Base-by-base conservation (phyloP, 257 asterid species). In the Solanum etuberosum region DNA sequence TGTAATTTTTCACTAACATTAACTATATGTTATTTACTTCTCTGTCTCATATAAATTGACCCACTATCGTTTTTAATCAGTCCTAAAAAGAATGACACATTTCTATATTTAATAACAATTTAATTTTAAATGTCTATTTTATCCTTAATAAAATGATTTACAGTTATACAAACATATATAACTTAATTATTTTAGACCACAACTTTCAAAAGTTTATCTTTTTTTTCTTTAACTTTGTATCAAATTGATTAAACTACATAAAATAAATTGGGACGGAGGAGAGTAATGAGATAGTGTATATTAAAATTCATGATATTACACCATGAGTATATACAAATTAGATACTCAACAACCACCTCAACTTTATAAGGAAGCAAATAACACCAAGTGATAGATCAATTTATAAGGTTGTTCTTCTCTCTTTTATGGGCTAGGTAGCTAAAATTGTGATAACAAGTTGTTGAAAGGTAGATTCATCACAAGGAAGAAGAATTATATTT, bases 401-500 rank as follows among this genome's bases (percentile, higher is more conserved):
- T 21, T 54, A 54, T 20, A 76, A n/a, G 23, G 1, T 76, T 23
- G 35, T 40, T 76, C 21, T 76, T 76, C 23, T n/a, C 34, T 38
- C 14, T 29, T 59, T 23, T 35, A 57, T 18, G 16, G 34, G 23
- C 29, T 83, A 89, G 42, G 86, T 87, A 43, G 89, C 86, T 81
- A 91, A 48, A 21, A 88, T 9, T 18, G 83, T 32, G 34, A 85
- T 78, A 23, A 88, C 7, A 88, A 95, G 91, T 8, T 85, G 85
- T 38, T 71, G 90, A 87, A 95, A 94, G 0, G 91, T 83, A 86
- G 88, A 83, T 27, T 92, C 93, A 25, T 94, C 93, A 83, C 93
- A 95, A 10, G 97, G 97, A 84, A 95, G 93, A 27, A 88, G 87
- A 63, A 95, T 92, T 86, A 83, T 87, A 63, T 83, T 87, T 23